Base-by-base conservation (phyloP, 441 rosid genomes). In the Breynia disticha region DNA sequence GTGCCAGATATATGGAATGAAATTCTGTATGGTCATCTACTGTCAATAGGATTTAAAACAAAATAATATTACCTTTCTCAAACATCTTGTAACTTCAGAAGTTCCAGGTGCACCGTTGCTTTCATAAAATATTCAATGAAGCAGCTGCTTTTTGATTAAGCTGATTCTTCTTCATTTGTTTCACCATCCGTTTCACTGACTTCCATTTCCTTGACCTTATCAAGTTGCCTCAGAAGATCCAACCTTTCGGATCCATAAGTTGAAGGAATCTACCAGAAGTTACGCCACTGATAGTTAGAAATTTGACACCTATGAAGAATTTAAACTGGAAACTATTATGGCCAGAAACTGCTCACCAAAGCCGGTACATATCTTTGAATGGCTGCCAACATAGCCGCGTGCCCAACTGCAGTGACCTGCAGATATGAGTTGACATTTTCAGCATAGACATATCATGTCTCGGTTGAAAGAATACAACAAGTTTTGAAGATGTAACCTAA, bases 371-470 rank as follows among this genome's bases (percentile, higher is more conserved):
- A 89, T 83, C 95, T 82, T 74, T 88, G 98, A 55, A 88, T 93
- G 18, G 94, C 95, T 56, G 98, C 97, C 74, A 93, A 69, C 73
- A 93, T 93, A 39, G 99, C 97, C 16, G 99, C 97, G 52, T 93
- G 99, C 51, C 97, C 99, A 65, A 93, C 82, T 46, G 99, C 97
- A 66, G 97, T 93, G 28, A 88, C 99, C 99, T 88, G 78, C 51
- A 46, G 51, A 67, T 62, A 63, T 12, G 50, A 62, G 18, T 39
- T 42, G 37, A 2, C 37, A 11, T 41, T 18, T 54, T 63, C 59
- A 56, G 60, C 49, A n/a, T 60, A 43, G 19, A 42, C 61, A 60
- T 57, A 24, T 56, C 16, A 65, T 22, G 49, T 38, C 44, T n/a
- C 3, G 16, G 19, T 11, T 41, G 48, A 19, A 28, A 48, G 50